A percentile compares a stretch with the other conserved stretches of the same genome.
phyloP scores from a whole-genome alignment of 352 stramenopile genomes.

The Phytophthora podocarpi region DNA sequence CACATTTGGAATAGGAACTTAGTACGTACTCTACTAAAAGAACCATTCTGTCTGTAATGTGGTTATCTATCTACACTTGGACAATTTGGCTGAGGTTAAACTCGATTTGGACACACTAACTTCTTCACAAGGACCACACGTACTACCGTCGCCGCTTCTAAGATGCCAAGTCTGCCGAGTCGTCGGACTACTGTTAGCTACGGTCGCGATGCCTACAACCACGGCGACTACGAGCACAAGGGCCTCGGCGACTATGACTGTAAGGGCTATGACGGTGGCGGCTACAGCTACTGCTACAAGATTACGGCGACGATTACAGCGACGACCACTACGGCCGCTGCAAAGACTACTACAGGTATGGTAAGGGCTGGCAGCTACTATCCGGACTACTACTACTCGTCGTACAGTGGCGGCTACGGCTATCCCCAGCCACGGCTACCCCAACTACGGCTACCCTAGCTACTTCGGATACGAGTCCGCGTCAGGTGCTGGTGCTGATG shows the following conservation, averaged over 20 bases:
- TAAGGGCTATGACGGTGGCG: not conserved
- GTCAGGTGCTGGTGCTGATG: not conserved
- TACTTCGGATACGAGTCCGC: slow-evolving; percentile 10
- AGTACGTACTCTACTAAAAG: too few species aligned
- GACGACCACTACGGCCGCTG: not conserved
- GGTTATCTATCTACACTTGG: too few species aligned
- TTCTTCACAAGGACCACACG: slow-evolving; percentile 17
- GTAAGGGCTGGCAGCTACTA: too few species aligned
- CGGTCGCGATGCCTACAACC: slow-evolving; percentile 3
- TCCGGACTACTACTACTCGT: slow-evolving; percentile 6
- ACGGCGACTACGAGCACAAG: slow-evolving; percentile 11
- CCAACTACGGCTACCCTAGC: slow-evolving; percentile 3
- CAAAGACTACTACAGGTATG: not conserved
- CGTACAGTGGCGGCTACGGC: not conserved
- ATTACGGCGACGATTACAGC: slow-evolving; percentile 1
- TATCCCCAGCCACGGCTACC: slow-evolving; percentile 8
- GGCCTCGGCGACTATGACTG: slow-evolving; percentile 8
- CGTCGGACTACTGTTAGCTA: slow-evolving; percentile 27
- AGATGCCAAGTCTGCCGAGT: slow-evolving; percentile 20
- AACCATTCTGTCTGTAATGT: too few species aligned
- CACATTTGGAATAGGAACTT: too few species aligned
- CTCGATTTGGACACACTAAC: too few species aligned
- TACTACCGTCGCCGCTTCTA: slow-evolving; percentile 25
- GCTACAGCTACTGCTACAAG: not conserved
- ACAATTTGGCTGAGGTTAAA: too few species aligned